Evolutionary conservation across 164 flowering plant species (phyloP).

Genomic region (Magnolia officinalis): DNA sequence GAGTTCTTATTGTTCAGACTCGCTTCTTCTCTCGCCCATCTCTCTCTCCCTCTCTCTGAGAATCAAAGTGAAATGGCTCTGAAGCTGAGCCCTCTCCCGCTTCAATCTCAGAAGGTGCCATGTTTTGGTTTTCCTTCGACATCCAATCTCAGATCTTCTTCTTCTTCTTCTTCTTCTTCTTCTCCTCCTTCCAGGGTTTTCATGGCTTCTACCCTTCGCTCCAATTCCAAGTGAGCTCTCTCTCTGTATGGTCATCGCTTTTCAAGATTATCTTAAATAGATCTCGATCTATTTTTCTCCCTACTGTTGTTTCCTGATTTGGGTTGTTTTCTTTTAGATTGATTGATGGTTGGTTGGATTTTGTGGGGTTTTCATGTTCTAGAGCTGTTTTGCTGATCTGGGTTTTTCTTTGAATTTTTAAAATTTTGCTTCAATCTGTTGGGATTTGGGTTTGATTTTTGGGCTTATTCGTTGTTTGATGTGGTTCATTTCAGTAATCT

Average conservation of each 20-base stretch:
- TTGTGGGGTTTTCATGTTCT: not conserved
- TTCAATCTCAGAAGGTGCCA: slow-evolving; percentile 37
- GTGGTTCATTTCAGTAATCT: too few species aligned
- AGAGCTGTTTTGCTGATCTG: not conserved
- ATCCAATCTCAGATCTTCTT: slow-evolving; percentile 47
- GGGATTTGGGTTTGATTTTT: slow-evolving; percentile 16
- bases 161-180: slow-evolving; percentile 28
- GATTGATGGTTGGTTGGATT: not conserved
- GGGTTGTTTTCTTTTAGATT: not conserved
- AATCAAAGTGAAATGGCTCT: slow-evolving; percentile 38
- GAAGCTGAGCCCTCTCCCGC: slow-evolving; percentile 34
- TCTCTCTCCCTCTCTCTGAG: slow-evolving; percentile 3
- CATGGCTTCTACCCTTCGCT: slow-evolving; percentile 62
- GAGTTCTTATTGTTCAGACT: too few species aligned
- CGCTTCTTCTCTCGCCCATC: not conserved
- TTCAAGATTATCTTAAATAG: too few species aligned
- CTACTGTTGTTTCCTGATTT: not conserved
- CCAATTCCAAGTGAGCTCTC: slow-evolving; percentile 39
- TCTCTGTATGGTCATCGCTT: not conserved
- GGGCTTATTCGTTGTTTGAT: not conserved
- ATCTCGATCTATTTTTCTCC: not conserved
- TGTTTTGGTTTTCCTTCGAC: slow-evolving; percentile 34
- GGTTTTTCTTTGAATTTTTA: not conserved
- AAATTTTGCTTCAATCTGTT: slow-evolving; percentile 9
- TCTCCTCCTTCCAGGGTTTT: slow-evolving; percentile 24